Percentiles rank a stretch among this genome's conserved stretches.
Evolutionary conservation across 2,329 filamentous ascomycete species (phyloP).

Genomic region (Penicillium freii): DNA sequence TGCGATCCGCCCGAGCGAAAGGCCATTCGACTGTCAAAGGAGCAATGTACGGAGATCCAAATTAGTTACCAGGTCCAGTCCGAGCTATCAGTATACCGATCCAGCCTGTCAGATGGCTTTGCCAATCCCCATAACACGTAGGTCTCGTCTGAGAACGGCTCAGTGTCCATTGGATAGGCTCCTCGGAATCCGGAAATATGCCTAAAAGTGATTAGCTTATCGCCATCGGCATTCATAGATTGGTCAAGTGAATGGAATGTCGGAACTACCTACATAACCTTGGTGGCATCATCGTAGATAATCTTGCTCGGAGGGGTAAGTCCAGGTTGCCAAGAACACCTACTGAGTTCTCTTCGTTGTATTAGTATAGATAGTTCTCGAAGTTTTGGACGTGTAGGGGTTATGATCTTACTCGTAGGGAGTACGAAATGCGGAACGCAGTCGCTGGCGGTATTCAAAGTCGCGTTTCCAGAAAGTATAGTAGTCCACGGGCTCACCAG

Average conservation of each 20-base stretch:
- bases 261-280: constrained; percentile 1
- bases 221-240: background rate
- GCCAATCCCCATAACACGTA: constrained; percentile 2
- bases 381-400: background rate
- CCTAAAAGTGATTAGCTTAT: background rate
- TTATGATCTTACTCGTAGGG: background rate
- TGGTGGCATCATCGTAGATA: background rate
- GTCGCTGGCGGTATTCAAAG: background rate
- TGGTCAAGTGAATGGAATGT: background rate
- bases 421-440: background rate
- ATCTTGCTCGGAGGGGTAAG: background rate
- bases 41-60: background rate
- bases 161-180: background rate
- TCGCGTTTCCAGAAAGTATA: background rate
- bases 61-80: constrained; percentile 1
- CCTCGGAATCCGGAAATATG: constrained; percentile 3
- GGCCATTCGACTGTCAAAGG: background rate
- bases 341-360: constrained; percentile 2
- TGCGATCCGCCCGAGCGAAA: background rate
- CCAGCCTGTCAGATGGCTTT: background rate
- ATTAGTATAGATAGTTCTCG: background rate
- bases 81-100: constrained; percentile 1
- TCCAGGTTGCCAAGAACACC: background rate
- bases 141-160: constrained; percentile 1
- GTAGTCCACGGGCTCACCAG: background rate